Evolutionary conservation across 1,284 basidiomycete genomes (phyloP), one percentile per base, ranked within the genome.

Genomic region (Austroboletus niveus): DNA sequence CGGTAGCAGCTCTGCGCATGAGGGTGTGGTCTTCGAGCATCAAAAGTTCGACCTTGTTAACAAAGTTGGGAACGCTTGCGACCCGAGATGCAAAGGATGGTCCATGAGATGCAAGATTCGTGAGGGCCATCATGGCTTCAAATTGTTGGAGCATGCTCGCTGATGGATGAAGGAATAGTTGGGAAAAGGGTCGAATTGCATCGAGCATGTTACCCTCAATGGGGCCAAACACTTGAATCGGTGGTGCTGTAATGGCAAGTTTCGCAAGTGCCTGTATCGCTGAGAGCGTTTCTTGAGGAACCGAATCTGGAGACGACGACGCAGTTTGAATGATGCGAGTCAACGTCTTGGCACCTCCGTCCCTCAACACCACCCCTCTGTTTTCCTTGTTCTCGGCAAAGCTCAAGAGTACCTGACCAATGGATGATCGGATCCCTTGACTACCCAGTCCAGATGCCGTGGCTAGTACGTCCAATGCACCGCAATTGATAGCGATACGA

Each of bases 61-160:
- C 62, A 22, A 94, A 65, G 4, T 82, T 81, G n/a, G 82, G 76
- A 1, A 77, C 72, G 48, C 71, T 72, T 2, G 82, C 81, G 39
- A 95, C 80, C 34, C 83, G 79, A 17, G 78, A 73, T 4, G 88
- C 83, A n/a, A 85, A 70, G 38, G 81, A 78, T 0, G 81, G 72
- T 51, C 80, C 80, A 46, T 89, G 78, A n/a, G 92, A 94, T 1
- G 94, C 87, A 34, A 99, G 72, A 66, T 99, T 99, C 5, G 96
- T 99, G 45, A 99, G 78, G 1, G 94, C 95, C 91, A 99, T 95
- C 56, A 94, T 77, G 4, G 87, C 84, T 69, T 99, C 96, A 63
- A 99, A 99, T 42, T 81, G 80, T 63, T 98, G 93, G 14, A 98
- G 75, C 32, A 89, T 79, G 29, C 72, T 83, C 1, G 92, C 81